A percentile compares a stretch with the other conserved stretches of the same genome.
Evolutionary conservation across 2,329 filamentous ascomycete species (phyloP).

Genomic region (Fusarium lyarnte): DNA sequence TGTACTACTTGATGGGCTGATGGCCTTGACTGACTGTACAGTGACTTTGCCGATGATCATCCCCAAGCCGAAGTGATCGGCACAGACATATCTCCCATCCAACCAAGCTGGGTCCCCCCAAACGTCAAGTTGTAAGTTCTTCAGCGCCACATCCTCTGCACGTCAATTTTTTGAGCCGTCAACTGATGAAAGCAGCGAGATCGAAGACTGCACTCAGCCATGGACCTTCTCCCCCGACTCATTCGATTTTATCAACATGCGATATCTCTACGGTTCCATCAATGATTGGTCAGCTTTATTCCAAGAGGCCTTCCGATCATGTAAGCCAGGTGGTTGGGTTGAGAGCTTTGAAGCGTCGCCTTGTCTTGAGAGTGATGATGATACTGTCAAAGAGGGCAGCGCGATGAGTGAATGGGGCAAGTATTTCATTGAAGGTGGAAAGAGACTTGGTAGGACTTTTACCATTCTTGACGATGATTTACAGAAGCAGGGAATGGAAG

Average conservation of each 20-base stretch:
- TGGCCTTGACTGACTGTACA: background rate
- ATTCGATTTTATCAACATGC: slow-evolving; percentile 5
- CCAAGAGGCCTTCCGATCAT: background rate
- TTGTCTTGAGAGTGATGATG: slow-evolving; percentile 2
- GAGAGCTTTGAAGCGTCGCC: slow-evolving; percentile 7
- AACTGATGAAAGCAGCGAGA: background rate
- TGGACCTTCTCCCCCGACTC: slow-evolving; percentile 1
- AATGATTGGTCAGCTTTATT: background rate
- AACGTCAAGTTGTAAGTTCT: slow-evolving; percentile 5
- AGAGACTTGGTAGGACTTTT: background rate
- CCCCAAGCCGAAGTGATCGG: background rate
- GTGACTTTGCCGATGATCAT: slow-evolving; percentile 12
- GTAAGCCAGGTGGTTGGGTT: background rate
- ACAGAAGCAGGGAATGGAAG: background rate
- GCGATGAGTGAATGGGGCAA: slow-evolving; percentile 7
- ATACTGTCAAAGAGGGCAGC: background rate
- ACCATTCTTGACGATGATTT: background rate
- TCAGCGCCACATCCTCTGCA: rapidly evolving
- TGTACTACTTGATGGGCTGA: rapidly evolving
- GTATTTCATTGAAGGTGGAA: slow-evolving; percentile 1
- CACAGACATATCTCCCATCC: slow-evolving; percentile 7
- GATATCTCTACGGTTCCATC: slow-evolving; percentile 6
- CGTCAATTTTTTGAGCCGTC: rapidly evolving
- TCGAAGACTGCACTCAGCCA: slow-evolving; percentile 10
- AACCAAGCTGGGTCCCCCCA: slow-evolving; percentile 3